Evolutionary conservation across 2,329 filamentous ascomycete species (phyloP), one percentile per base, ranked within the genome.

Genomic region (Pseudocercospora fijiensis): DNA sequence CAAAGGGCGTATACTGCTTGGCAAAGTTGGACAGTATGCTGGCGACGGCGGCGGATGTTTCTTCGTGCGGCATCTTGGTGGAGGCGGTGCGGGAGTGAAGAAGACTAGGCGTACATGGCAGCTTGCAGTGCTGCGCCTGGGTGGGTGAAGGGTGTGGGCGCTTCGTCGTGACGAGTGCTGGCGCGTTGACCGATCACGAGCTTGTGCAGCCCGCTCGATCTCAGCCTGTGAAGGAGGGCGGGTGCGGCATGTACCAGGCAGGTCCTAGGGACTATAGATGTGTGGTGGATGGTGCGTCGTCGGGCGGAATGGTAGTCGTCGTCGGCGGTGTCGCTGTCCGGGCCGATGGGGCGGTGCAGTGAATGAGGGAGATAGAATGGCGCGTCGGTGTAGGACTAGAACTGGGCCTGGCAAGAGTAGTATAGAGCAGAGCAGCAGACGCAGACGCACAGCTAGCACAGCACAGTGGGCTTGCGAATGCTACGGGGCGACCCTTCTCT

Each of bases 11-110:
- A 70, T 81, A 77, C 61, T 79, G 77, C 69, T 81, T 80, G 52
- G 80, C 81, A 69, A 83, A 79, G 71, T 80, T 82, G 68, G 79
- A 78, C 64, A 83, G 74, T 70, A 82, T 78, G 63, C 71, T 69
- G 64, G 74, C 73, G 43, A 76, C 70, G 28, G 74, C 74, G 47
- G 74, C 74, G 58, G 72, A 74, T 8, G 72, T 76, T 58, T 75
- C 70, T 60, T 75, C 70, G 62, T 72, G 69, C 28, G 71, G 71
- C 71, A 74, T 74, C 45, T 55, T 65, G 26, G 45, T 58, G 18
- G 47, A 18, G 20, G 53, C 37, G 20, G 60, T 43, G 49, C 59
- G 67, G 45, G 64, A 60, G 13, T 43, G 60, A 13, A 13, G 22
- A 52, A 55, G 62, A 53, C 49, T 63, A 65, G 65, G 65, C 52